phyloP scores from a whole-genome alignment of 2,329 filamentous ascomycete genomes.

The Ceratocystis destructans region DNA sequence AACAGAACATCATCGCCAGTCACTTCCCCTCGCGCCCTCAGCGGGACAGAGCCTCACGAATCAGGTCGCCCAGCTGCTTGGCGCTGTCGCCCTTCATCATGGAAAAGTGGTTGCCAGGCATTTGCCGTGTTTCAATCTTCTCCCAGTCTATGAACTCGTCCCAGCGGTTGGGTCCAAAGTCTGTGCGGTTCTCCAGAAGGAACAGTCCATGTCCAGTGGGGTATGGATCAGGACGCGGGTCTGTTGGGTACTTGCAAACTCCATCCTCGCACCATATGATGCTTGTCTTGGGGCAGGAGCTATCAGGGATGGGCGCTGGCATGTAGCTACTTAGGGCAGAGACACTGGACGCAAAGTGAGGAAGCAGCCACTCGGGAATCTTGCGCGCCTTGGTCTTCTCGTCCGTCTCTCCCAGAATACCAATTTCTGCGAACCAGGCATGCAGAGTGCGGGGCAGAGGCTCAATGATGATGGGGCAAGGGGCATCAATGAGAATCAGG shows the following conservation, averaged over 20 bases:
- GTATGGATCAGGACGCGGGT: slow-evolving; percentile 50
- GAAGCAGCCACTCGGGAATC: slow-evolving; percentile 58
- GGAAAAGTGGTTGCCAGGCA: slow-evolving; percentile 61
- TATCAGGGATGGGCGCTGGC: slow-evolving; percentile 46
- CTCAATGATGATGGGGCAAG: slow-evolving; percentile 54
- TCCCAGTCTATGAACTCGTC: slow-evolving; percentile 47
- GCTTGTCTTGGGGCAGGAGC: slow-evolving; percentile 46
- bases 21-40: not conserved
- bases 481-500: slow-evolving; percentile 52
- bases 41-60: slow-evolving; percentile 26
- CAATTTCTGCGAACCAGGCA: slow-evolving; percentile 58
- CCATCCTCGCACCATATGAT: slow-evolving; percentile 62
- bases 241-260: slow-evolving; percentile 52
- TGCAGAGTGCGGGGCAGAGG: slow-evolving; percentile 49
- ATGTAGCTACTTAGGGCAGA: slow-evolving; percentile 55
- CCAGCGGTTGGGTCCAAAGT: slow-evolving; percentile 59
- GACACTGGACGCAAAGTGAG: slow-evolving; percentile 58
- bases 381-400: slow-evolving; percentile 28
- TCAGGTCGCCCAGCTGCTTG: slow-evolving; percentile 27
- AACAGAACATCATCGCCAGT: not conserved
- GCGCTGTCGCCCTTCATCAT: slow-evolving; percentile 54
- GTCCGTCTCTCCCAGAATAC: slow-evolving; percentile 51
- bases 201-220: slow-evolving; percentile 50
- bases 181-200: slow-evolving; percentile 57
- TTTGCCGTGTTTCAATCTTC: slow-evolving; percentile 51